phyloP scores from a whole-genome alignment of 176 grass and related monocot genomes.

The Eleusine indica region DNA sequence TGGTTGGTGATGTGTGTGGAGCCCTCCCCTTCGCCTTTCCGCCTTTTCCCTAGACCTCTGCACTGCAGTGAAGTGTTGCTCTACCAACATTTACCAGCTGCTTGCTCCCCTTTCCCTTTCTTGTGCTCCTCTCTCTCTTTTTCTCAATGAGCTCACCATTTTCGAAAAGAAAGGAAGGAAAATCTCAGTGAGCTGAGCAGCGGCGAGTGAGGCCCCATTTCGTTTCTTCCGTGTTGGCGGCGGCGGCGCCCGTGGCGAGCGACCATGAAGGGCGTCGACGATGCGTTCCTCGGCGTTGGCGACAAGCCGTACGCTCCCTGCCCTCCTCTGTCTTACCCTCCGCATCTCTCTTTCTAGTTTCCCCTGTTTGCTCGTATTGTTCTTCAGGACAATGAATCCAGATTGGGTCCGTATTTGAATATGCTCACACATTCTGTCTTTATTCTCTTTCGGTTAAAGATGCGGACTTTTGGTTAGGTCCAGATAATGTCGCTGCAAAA shows the following conservation, averaged over 20 bases:
- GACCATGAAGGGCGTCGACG: conserved; percentile 75
- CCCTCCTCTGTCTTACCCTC: background rate
- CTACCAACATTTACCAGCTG: conserved; percentile 48
- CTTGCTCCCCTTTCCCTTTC: conserved; percentile 48
- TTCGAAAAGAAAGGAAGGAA: background rate
- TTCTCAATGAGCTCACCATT: background rate
- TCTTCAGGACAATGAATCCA: conserved; percentile 32
- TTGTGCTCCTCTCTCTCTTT: background rate
- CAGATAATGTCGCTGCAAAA: background rate
- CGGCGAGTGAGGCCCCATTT: background rate
- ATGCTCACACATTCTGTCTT: conserved; percentile 13
- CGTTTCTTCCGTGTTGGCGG: background rate
- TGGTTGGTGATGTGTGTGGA: conserved; percentile 14
- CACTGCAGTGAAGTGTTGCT: background rate
- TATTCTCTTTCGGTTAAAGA: background rate
- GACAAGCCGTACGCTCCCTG: conserved; percentile 54
- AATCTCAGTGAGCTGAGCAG: background rate
- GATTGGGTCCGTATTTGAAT: conserved; percentile 39
- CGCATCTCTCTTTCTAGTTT: background rate
- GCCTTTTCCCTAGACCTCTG: background rate
- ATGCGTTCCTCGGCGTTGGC: conserved; percentile 68
- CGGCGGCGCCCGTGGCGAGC: background rate
- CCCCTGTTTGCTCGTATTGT: background rate
- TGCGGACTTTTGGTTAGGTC: background rate
- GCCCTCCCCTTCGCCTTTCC: background rate